Base-by-base conservation (phyloP, 768 basidiomycete species). In the Hygrocybe coccinea region DNA sequence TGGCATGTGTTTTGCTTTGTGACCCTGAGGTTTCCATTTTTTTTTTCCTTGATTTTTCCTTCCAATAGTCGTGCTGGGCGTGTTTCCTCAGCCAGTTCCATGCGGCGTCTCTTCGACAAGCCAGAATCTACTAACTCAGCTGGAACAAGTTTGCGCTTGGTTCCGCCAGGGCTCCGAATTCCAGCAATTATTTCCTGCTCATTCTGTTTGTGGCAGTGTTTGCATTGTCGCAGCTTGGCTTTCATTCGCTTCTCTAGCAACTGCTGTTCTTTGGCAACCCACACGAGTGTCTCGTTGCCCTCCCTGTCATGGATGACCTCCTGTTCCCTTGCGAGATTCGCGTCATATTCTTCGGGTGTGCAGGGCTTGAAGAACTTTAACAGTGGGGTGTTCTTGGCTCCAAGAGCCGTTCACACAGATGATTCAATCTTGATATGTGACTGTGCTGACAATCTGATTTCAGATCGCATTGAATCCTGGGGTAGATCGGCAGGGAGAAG, bases 121-220 rank as follows among this genome's bases (percentile, higher is more conserved):
- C 35, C 46, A 33, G 14, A 15, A 21, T 48, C 21, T 22, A 22
- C 21, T 43, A 43, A 22, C 41, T 43, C 41, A 10, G 10, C 41
- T n/a, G 21, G n/a, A 43, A 43, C 21, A 22, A 62, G 59, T 43
- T 55, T 59, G 22, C 53, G 39, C 37, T 58, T 60, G 15, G 39
- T 57, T n/a, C 61, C 59, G 4, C 54, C 39, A 37, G 61, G 59
- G 25, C 35, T 47, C 8, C 52, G 56, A 5, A 55, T 29, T 11
- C 56, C 29, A 29, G 29, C 29, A 29, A 29, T 29, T 29, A 29
- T 29, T 29, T 29, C 29, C 29, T 29, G 29, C 54, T 1, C 1
- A 22, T 21, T 41, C 25, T 5, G 58, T 59, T 37, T 62, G 53
- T 35, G 52, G 15, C 19, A 54, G 43, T 39, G 54, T 59, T 22